Percentiles rank a stretch among this genome's conserved stretches.
Conservation (phyloP, 2,329 filamentous ascomycete genomes). For the Helicocarpus griseus region DNA sequence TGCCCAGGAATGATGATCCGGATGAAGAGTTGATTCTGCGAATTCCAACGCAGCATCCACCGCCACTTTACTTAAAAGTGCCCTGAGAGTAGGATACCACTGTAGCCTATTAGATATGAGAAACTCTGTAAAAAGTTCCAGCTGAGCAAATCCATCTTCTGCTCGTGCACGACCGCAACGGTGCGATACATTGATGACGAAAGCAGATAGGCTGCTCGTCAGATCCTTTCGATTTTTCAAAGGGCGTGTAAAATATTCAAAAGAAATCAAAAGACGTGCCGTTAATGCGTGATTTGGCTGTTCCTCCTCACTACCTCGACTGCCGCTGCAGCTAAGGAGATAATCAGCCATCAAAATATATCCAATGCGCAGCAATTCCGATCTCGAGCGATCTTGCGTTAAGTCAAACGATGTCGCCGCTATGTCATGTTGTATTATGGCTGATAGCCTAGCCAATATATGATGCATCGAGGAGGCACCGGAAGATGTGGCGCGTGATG, state of each 20-base stretch:
- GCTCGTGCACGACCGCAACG: slow-evolving; percentile 20
- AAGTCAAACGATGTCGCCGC: not conserved
- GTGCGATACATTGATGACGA: slow-evolving; percentile 26
- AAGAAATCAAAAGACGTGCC: slow-evolving; percentile 10
- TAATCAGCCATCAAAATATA: slow-evolving; percentile 13
- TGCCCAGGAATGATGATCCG: slow-evolving; percentile 31
- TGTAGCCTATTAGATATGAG: slow-evolving; percentile 16
- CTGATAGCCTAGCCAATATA: slow-evolving; percentile 7
- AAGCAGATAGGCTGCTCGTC: slow-evolving; percentile 25
- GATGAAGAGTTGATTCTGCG: slow-evolving; percentile 28
- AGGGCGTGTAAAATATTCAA: slow-evolving; percentile 22
- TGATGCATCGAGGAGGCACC: slow-evolving; percentile 6
- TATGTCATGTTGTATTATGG: slow-evolving; percentile 7
- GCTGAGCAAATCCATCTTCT: slow-evolving; percentile 15
- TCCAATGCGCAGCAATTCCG: slow-evolving; percentile 8
- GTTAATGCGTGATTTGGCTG: not conserved
- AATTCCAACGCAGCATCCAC: slow-evolving; percentile 32
- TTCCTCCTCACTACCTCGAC: not conserved
- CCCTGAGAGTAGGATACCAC: slow-evolving; percentile 15
- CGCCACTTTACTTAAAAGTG: slow-evolving; percentile 25
- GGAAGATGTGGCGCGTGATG: not conserved
- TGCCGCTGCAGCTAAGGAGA: slow-evolving; percentile 2
- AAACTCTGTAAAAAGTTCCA: slow-evolving; percentile 18
- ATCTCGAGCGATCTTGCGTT: not conserved
- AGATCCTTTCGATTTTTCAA: slow-evolving; percentile 23